Evolutionary conservation across 2,329 filamentous ascomycete genomes (phyloP), one percentile per base, ranked within the genome.

Genomic region (Pestalotiopsis sp.): DNA sequence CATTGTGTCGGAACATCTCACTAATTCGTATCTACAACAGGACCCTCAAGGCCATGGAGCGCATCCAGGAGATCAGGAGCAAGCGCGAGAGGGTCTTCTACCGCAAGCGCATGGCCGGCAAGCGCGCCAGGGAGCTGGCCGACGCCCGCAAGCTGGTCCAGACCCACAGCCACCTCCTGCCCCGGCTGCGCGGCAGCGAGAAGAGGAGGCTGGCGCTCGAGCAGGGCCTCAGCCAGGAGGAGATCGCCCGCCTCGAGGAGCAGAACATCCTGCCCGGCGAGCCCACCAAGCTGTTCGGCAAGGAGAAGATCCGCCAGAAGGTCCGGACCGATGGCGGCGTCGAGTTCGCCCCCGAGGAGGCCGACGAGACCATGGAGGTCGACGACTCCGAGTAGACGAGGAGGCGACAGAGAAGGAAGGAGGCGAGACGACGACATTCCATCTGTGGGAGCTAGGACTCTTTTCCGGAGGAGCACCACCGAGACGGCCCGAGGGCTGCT

Each of bases 11-110:
- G 30, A 35, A 11, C 26, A 61, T 7, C 17, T 35, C 13, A n/a
- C 26, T 39, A 4, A 39, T 4, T 61, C 3, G 20, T 10, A 61
- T 14, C n/a, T 10, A n/a, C 7, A n/a, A 61, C 58, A 61, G 58
- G 58, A 98, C 96, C 17, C 86, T 98, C 81, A 89, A 92, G 78
- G 95, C 94, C 73, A 99, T 99, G 94, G 87, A 93, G 82, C 89
- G 95, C 71, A 91, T 98, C 75, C 85, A 88, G 75, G 94, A 98
- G 85, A 95, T 98, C 81, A 87, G 94, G 66, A 81, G 88, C 68
- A 89, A 90, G 78, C 88, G 96, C 78, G 95, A 98, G 86, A 88
- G 94, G 74, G 92, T 92, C 72, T 97, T 98, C 84, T 98, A 97
- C 86, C 94, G 93, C 88, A 91, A 92, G 78, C 91, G 96, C 78